Evolutionary conservation across 78 protist genomes (phyloP).

Genomic region (Polysphondylium violaceum): DNA sequence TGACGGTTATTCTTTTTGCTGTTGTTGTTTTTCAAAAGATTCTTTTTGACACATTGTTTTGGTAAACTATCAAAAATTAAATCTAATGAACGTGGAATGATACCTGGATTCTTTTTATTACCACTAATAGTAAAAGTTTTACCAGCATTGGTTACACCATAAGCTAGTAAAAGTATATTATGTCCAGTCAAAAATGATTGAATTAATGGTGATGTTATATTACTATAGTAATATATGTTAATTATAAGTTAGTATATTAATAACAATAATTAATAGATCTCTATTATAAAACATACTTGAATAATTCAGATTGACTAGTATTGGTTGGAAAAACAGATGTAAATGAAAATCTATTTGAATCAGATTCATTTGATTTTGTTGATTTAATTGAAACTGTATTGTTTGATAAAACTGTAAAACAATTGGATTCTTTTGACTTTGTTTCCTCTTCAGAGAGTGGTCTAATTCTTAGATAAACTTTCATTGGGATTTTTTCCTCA

Average conservation of each 20-base stretch:
- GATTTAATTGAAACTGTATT: constrained; percentile 45
- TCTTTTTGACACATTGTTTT: constrained; percentile 34
- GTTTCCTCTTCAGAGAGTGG: constrained; percentile 54
- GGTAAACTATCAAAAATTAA: constrained; percentile 67
- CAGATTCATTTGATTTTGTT: constrained; percentile 43
- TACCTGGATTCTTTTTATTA: constrained; percentile 81
- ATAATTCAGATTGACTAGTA: constrained; percentile 50
- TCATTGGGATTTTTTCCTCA: constrained; percentile 65
- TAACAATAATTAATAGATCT: neutral
- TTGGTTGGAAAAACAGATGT: constrained; percentile 29
- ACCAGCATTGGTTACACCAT: constrained; percentile 92
- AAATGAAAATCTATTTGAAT: constrained; percentile 53
- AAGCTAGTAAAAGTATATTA: constrained; percentile 85
- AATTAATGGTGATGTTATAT: constrained; percentile 41
- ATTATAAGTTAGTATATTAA: neutral
- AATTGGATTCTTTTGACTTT: constrained; percentile 48
- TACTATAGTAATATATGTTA: constrained; percentile 7
- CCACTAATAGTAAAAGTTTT: constrained; percentile 92
- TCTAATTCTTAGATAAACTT: constrained; percentile 72
- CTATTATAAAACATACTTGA: constrained; percentile 20
- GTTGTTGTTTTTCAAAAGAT: neutral
- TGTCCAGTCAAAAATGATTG: constrained; percentile 84
- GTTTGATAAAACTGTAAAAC: constrained; percentile 11
- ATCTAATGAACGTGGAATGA: constrained; percentile 86
- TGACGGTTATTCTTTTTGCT: neutral